A percentile compares a stretch with the other conserved stretches of the same genome.
These are phyloP conservation scores for Phytopythium chamaehyphon DNA, from an alignment of 352 stramenopile species.

Conservation along the genomic window DNA sequence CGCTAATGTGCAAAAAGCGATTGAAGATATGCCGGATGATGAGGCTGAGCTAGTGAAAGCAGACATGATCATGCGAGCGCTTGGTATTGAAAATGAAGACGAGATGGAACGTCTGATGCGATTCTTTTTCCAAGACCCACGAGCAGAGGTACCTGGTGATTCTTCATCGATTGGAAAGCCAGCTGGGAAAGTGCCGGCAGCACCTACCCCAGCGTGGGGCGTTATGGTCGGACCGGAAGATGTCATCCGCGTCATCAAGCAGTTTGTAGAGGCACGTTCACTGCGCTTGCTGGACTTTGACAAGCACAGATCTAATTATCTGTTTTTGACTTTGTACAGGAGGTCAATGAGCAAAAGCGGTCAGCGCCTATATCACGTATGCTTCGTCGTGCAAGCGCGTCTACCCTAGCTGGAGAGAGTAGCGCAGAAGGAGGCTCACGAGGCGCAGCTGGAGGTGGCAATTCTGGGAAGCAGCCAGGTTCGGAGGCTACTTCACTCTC, in stretches of 20 bases:
- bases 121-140: constrained; percentile 71
- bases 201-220: constrained; percentile 24
- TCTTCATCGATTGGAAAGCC: constrained; percentile 15
- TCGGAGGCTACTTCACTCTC: constrained; percentile 16
- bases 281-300: no score
- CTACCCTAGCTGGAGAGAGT: constrained; percentile 2
- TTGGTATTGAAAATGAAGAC: constrained; percentile 84
- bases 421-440: constrained; percentile 1
- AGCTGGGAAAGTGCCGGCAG: neutral
- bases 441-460: constrained; percentile 11
- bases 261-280: constrained; percentile 87
- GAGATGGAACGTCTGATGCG: constrained; percentile 84
- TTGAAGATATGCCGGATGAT: constrained; percentile 69
- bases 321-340: constrained; percentile 24
- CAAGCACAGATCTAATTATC: neutral
- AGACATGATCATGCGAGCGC: constrained; percentile 83
- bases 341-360: constrained; percentile 69
- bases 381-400: constrained; percentile 23
- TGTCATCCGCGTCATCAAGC: constrained; percentile 83
- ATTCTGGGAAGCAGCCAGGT: constrained; percentile 16
- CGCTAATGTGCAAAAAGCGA: constrained; percentile 62
- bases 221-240: constrained; percentile 80
- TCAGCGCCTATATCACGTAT: constrained; percentile 41
- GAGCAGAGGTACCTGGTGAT: constrained; percentile 42
- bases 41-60: constrained; percentile 82